Conservation (phyloP, 805 yeast genomes). For the Metschnikowia rubicola region DNA sequence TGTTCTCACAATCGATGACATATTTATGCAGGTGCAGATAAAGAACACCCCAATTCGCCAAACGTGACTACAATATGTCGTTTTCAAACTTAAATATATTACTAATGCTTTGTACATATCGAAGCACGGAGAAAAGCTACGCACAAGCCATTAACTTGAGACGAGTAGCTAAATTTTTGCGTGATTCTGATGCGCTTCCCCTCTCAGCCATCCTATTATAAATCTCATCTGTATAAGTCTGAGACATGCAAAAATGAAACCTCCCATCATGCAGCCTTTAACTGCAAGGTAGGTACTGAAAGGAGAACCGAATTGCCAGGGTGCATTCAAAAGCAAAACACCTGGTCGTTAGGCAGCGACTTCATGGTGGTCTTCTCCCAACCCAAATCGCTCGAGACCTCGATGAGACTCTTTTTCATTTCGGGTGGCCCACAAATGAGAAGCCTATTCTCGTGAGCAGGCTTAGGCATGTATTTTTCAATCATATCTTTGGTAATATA, state of each 20-base stretch:
- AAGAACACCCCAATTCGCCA: too few species aligned
- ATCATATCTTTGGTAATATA: slow-evolving; percentile 58
- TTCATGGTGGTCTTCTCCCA: slow-evolving; percentile 51
- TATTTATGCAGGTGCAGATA: too few species aligned
- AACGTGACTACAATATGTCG: too few species aligned
- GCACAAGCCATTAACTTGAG: background rate
- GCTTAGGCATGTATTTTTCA: slow-evolving; percentile 48
- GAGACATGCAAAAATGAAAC: too few species aligned
- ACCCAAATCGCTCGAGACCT: slow-evolving; percentile 55
- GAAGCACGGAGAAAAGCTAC: background rate
- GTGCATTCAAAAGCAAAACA: slow-evolving; percentile 47
- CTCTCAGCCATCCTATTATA: background rate
- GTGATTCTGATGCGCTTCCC: background rate
- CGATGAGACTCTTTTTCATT: slow-evolving; percentile 54
- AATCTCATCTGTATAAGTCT: background rate
- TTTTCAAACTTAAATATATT: too few species aligned
- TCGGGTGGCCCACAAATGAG: slow-evolving; percentile 74
- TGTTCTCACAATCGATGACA: too few species aligned
- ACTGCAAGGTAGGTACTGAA: background rate
- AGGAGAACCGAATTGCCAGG: background rate
- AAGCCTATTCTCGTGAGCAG: slow-evolving; percentile 49
- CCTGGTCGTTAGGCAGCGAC: slow-evolving; percentile 50
- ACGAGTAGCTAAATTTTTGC: background rate
- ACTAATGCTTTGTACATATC: too few species aligned
- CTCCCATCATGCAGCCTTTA: background rate